A percentile compares a stretch with the other conserved stretches of the same genome.
phyloP scores from a whole-genome alignment of 2,329 filamentous ascomycete species.

The Fusarium caatingaense region DNA sequence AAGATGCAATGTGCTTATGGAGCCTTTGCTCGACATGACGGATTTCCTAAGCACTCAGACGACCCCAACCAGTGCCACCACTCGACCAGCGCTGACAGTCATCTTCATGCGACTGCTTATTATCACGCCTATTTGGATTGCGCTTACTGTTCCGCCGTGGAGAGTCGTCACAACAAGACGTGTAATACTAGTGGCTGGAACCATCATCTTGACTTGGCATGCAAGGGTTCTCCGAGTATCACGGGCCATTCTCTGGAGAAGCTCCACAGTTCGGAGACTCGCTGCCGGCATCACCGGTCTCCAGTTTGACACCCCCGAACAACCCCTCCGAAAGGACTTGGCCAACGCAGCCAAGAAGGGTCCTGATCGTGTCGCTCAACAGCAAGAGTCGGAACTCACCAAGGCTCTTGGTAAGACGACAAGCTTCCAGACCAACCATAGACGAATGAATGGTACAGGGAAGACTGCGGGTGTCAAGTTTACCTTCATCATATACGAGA shows the following conservation, averaged over 20 bases:
- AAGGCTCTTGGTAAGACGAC: constrained; percentile 53
- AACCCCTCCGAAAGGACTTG: constrained; percentile 47
- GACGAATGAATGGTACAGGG: constrained; percentile 51
- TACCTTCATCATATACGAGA: constrained; percentile 96
- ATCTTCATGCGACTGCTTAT: constrained; percentile 90
- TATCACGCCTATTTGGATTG: constrained; percentile 88
- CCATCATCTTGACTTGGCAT: constrained; percentile 90
- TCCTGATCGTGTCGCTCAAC: constrained; percentile 25
- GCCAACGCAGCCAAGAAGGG: constrained; percentile 42
- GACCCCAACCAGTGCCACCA: constrained; percentile 91
- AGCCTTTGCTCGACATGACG: constrained; percentile 87
- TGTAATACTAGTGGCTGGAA: constrained; percentile 86
- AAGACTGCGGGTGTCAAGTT: constrained; percentile 87
- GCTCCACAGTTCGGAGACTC: constrained; percentile 75
- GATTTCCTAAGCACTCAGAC: constrained; percentile 93
- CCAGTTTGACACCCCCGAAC: constrained; percentile 68
- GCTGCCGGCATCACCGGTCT: constrained; percentile 83
- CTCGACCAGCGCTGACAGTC: constrained; percentile 86
- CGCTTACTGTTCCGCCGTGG: constrained; percentile 83
- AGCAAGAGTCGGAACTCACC: constrained; percentile 59
- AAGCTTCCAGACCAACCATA: constrained; percentile 46
- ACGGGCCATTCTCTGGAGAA: constrained; percentile 91
- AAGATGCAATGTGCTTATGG: constrained; percentile 90
- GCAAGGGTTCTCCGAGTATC: constrained; percentile 86
- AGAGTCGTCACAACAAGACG: constrained; percentile 88